These are phyloP conservation scores for Myxozyma udenii DNA, from an alignment of 805 yeast species.

Conservation along the genomic window DNA sequence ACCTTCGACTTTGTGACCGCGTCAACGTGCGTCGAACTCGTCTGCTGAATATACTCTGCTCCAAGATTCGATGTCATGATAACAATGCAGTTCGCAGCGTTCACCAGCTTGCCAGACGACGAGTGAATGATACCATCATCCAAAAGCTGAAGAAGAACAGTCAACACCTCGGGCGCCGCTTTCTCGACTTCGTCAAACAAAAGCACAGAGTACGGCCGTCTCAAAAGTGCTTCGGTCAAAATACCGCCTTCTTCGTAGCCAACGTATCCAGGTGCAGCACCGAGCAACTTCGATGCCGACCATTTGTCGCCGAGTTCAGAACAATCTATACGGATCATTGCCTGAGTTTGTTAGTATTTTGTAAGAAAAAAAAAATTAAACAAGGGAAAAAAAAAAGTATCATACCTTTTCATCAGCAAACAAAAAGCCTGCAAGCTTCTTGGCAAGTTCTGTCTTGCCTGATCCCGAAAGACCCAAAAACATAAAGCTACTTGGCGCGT, in stretches of 20 bases:
- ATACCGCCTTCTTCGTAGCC: constrained; percentile 98
- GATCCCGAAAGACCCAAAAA: constrained; percentile 95
- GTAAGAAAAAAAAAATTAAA: too few species aligned
- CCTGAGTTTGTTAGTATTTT: constrained; percentile 37
- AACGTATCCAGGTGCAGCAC: constrained; percentile 96
- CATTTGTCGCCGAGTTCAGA: constrained; percentile 94
- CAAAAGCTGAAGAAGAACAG: constrained; percentile 83
- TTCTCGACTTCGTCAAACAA: constrained; percentile 97
- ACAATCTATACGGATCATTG: constrained; percentile 96
- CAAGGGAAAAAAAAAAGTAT: background rate
- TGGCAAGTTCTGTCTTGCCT: constrained; percentile 97
- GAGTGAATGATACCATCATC: constrained; percentile 97
- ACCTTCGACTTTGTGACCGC: constrained; percentile 71
- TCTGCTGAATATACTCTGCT: constrained; percentile 78
- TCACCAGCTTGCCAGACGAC: constrained; percentile 88
- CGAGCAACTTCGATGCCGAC: constrained; percentile 89
- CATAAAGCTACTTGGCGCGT: constrained; percentile 85
- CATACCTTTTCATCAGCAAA: constrained; percentile 79
- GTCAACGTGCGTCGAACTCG: constrained; percentile 56
- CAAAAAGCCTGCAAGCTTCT: constrained; percentile 91
- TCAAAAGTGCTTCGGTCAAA: constrained; percentile 82
- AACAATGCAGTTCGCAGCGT: constrained; percentile 86
- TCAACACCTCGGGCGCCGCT: constrained; percentile 96
- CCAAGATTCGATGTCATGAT: constrained; percentile 98
- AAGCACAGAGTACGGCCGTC: constrained; percentile 94